Conservation (phyloP, 345 rosid species). For the Hibiscus mutabilis region DNA sequence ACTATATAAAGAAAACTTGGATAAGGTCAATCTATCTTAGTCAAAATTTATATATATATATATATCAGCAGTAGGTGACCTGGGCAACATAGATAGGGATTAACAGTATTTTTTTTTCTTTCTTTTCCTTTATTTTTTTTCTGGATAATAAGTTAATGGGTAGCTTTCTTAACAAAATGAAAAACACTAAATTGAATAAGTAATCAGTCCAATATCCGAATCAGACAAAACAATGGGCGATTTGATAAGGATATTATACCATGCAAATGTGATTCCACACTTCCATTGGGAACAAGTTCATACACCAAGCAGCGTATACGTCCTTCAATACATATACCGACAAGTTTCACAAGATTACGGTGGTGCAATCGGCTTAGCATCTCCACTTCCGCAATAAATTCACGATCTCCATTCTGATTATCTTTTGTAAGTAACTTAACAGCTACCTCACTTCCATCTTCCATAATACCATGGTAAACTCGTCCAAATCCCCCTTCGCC, state of each 20-base stretch:
- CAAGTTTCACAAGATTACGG: conserved; percentile 91
- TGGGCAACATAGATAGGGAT: background rate
- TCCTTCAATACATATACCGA: conserved; percentile 95
- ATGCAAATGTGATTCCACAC: conserved; percentile 97
- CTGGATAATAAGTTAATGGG: conserved; percentile 1
- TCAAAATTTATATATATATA: background rate
- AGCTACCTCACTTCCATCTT: conserved; percentile 80
- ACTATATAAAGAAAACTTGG: background rate
- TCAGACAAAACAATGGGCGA: background rate
- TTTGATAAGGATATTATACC: conserved; percentile 40
- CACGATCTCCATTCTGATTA: conserved; percentile 85
- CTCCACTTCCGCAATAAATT: conserved; percentile 95
- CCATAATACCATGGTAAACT: conserved; percentile 72
- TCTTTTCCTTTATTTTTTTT: background rate
- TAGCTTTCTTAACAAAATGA: background rate
- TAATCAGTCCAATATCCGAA: background rate
- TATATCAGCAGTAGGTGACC: background rate
- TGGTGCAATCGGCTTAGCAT: conserved; percentile 99
- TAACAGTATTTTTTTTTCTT: background rate
- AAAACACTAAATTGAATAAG: background rate
- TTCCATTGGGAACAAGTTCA: conserved; percentile 92
- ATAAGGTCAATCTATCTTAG: background rate
- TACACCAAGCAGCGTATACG: conserved; percentile 80
- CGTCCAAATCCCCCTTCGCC: conserved; percentile 99
- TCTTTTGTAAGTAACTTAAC: conserved; percentile 84